Conservation (phyloP, 2,329 filamentous ascomycete genomes). For the Amauroascus verrucosus region DNA sequence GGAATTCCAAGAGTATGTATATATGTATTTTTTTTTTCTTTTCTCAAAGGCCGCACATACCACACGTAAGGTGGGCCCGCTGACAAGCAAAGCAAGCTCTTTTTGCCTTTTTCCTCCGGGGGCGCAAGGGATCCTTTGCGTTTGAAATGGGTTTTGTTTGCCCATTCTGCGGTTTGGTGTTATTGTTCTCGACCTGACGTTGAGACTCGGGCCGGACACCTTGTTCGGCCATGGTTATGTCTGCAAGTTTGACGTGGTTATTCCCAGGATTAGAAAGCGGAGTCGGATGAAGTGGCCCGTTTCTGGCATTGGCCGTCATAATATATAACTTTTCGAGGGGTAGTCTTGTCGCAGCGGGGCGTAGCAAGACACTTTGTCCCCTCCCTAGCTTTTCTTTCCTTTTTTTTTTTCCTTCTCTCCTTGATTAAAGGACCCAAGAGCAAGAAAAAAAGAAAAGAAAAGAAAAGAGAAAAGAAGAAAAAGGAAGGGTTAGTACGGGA, state of each 20-base stretch:
- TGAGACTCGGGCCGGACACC: conserved; percentile 35
- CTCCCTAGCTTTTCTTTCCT: neutral
- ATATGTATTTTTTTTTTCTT: too few species aligned
- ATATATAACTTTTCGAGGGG: conserved; percentile 20
- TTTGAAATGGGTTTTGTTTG: conserved; percentile 42
- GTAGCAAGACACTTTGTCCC: neutral
- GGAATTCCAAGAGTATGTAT: neutral
- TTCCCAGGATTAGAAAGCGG: conserved; percentile 27
- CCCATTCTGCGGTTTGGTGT: conserved; percentile 52
- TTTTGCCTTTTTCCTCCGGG: conserved; percentile 88
- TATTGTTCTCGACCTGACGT: conserved; percentile 27
- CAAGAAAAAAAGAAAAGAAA: neutral
- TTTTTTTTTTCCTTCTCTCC: neutral
- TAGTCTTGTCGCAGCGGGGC: neutral
- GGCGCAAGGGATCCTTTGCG: conserved; percentile 81
- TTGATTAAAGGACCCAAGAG: too few species aligned
- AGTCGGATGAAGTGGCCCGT: conserved; percentile 29
- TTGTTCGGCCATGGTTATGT: conserved; percentile 26
- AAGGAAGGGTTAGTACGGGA: too few species aligned
- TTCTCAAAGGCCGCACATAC: conserved; percentile 56
- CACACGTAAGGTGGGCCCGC: conserved; percentile 92
- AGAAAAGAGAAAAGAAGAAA: neutral
- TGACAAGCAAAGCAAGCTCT: conserved; percentile 95
- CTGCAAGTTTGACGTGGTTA: neutral
- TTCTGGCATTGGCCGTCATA: conserved; percentile 28